Evolutionary conservation across 1,284 basidiomycete species (phyloP).

Genomic region (Trichosporon sp.): DNA sequence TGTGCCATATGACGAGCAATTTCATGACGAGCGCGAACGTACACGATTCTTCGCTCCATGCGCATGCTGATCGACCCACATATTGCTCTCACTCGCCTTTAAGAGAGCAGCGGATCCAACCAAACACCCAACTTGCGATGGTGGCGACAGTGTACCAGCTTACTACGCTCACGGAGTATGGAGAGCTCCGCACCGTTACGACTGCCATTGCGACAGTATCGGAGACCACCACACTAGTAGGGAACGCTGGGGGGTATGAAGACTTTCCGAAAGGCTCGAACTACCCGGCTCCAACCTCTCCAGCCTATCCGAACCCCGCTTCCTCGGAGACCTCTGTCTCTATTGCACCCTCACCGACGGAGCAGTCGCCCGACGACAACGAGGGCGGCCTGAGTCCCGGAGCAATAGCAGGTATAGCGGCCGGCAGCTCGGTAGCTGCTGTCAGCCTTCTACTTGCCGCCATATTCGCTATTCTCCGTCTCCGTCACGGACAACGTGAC

Average conservation of each 20-base stretch:
- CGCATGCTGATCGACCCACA: not conserved
- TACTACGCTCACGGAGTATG: not conserved
- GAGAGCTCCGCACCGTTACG: too few species aligned
- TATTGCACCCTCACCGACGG: not conserved
- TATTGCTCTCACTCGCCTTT: not conserved
- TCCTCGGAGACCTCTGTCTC: too few species aligned
- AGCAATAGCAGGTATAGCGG: not conserved
- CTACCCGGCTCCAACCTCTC: not conserved
- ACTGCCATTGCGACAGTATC: not conserved
- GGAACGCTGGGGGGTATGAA: not conserved
- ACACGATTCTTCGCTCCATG: not conserved
- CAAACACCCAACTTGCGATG: too few species aligned
- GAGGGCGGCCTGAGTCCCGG: not conserved
- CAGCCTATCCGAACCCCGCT: too few species aligned
- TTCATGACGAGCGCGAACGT: not conserved
- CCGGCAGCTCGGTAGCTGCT: not conserved
- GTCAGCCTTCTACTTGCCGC: not conserved
- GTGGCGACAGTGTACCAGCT: not conserved
- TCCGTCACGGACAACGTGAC: not conserved
- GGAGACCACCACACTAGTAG: not conserved
- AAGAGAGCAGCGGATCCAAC: too few species aligned
- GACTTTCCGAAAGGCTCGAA: not conserved
- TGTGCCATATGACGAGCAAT: not conserved
- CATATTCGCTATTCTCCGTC: not conserved
- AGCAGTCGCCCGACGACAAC: not conserved